phyloP scores from a whole-genome alignment of 116 monocot genomes.

The Dioscorea cayenensis region DNA sequence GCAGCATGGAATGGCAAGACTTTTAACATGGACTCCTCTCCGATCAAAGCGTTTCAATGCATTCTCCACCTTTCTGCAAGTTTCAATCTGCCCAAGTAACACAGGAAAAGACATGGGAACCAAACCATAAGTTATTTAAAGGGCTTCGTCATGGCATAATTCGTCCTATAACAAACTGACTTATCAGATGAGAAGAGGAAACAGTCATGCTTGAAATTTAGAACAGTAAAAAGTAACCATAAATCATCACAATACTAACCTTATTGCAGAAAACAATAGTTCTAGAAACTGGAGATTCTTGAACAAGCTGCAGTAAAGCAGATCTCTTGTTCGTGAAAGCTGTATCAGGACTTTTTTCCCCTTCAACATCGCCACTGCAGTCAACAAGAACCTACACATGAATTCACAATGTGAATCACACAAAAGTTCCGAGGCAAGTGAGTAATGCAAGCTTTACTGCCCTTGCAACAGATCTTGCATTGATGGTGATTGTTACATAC shows the following conservation, averaged over 20 bases:
- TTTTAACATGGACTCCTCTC: constrained; percentile 46
- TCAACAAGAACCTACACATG: constrained; percentile 72
- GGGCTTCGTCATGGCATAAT: background rate
- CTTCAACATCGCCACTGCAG: constrained; percentile 72
- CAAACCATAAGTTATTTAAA: background rate
- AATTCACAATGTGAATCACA: background rate
- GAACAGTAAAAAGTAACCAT: background rate
- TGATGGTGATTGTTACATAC: too few species aligned
- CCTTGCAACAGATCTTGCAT: too few species aligned
- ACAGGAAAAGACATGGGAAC: background rate
- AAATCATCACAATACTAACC: constrained; percentile 23
- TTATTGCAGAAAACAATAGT: constrained; percentile 98
- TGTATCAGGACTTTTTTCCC: constrained; percentile 78
- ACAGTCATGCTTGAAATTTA: too few species aligned
- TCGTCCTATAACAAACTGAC: background rate
- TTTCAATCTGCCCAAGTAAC: constrained; percentile 68
- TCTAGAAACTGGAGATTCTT: constrained; percentile 68
- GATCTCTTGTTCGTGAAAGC: constrained; percentile 87
- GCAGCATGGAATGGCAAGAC: constrained; percentile 88
- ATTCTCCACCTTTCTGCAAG: constrained; percentile 96
- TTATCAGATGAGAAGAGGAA: too few species aligned
- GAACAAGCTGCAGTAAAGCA: constrained; percentile 64
- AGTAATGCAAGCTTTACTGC: background rate
- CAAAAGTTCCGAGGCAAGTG: background rate
- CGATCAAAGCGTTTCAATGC: constrained; percentile 69